These are phyloP conservation scores for Beta corolliflora DNA, from an alignment of 179 eudicot species.

Conservation along the genomic window DNA sequence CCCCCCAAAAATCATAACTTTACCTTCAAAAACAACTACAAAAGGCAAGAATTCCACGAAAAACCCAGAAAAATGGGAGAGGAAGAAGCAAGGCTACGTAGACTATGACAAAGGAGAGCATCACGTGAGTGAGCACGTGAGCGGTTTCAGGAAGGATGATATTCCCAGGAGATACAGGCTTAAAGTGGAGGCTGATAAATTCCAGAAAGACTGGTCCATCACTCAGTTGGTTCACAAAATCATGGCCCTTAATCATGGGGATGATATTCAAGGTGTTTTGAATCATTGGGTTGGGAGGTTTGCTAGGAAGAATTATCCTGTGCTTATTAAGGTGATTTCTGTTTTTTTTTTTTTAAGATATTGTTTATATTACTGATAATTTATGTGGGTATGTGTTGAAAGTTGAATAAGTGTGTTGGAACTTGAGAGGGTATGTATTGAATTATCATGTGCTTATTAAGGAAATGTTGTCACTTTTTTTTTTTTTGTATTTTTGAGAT, in stretches of 20 bases:
- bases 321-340: constrained; percentile 67
- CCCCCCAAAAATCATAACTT: constrained; percentile 14
- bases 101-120: constrained; percentile 81
- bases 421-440: neutral
- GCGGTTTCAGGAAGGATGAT: constrained; percentile 66
- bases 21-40: constrained; percentile 13
- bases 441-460: neutral
- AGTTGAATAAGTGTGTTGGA: neutral
- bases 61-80: constrained; percentile 50
- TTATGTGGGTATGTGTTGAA: constrained; percentile 3
- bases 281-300: constrained; percentile 95
- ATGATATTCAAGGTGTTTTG: constrained; percentile 68
- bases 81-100: constrained; percentile 61
- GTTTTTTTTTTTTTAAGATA: neutral
- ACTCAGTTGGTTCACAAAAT: constrained; percentile 66
- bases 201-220: constrained; percentile 89
- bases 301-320: constrained; percentile 73
- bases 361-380: neutral
- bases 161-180: constrained; percentile 55
- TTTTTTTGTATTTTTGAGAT: neutral
- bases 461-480: neutral
- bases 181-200: constrained; percentile 60
- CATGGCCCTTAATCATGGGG: constrained; percentile 38
- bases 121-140: constrained; percentile 50
- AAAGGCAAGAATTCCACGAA: constrained; percentile 25